Conservation (phyloP, 2,329 filamentous ascomycete genomes). For the Hymenoscyphus salicellus region DNA sequence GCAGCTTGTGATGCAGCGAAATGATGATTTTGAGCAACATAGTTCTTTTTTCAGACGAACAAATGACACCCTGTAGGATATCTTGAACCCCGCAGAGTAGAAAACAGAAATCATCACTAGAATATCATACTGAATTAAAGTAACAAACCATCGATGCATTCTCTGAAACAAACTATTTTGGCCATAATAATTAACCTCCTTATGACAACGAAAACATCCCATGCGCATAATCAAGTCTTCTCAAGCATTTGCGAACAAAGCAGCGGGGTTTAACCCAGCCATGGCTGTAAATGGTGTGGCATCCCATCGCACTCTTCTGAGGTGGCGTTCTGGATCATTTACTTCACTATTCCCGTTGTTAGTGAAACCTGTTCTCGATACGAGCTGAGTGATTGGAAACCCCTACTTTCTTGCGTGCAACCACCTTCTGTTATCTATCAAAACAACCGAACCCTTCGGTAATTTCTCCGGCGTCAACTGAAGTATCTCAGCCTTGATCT, state of each 20-base stretch:
- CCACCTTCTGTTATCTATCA: slow-evolving; percentile 40
- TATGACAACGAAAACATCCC: neutral
- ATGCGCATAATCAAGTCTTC: neutral
- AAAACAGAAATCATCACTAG: too few relatives aligned
- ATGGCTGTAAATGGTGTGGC: slow-evolving; percentile 15
- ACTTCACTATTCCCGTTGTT: slow-evolving; percentile 21
- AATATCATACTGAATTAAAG: neutral
- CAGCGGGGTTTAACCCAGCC: neutral
- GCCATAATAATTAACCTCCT: neutral
- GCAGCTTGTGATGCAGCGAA: neutral
- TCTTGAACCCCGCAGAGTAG: neutral
- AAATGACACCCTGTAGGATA: neutral
- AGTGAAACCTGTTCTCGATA: neutral
- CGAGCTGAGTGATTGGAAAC: neutral
- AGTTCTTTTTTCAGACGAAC: too few relatives aligned
- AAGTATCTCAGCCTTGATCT: slow-evolving; percentile 10
- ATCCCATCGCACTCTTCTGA: slow-evolving; percentile 39
- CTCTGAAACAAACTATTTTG: neutral
- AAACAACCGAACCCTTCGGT: slow-evolving; percentile 34
- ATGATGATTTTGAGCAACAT: neutral
- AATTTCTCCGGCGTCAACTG: slow-evolving; percentile 31
- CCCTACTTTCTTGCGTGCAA: slow-evolving; percentile 36
- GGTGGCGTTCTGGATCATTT: slow-evolving; percentile 37
- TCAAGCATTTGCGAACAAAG: neutral
- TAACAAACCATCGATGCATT: neutral